Percentiles rank a stretch among this genome's conserved stretches.
Conservation (phyloP, 1,139 yeast species). For the Geotrichum histeridarum region DNA sequence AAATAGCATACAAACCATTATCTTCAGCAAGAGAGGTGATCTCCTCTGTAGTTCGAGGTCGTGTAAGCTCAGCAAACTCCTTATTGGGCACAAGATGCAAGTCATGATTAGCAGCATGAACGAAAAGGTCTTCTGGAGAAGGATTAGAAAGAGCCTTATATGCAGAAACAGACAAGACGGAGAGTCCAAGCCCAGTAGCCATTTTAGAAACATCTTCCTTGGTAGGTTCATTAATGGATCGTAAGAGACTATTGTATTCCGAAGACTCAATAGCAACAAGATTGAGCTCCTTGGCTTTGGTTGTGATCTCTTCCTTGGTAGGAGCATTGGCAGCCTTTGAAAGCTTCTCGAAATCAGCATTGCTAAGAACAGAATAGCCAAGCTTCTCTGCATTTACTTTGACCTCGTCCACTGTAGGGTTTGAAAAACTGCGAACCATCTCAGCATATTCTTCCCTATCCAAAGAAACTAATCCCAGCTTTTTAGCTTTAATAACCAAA, state of each 20-base stretch:
- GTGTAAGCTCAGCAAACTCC: conserved; percentile 20
- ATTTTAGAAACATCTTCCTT: conserved; percentile 31
- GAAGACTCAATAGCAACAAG: conserved; percentile 29
- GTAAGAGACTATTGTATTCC: conserved; percentile 21
- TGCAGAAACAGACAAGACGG: conserved; percentile 28
- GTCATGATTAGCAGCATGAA: conserved; percentile 11
- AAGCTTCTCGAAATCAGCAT: conserved; percentile 8
- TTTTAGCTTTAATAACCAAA: conserved; percentile 36
- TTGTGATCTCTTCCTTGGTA: conserved; percentile 26
- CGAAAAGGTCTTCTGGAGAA: conserved; percentile 6
- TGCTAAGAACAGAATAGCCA: conserved; percentile 19
- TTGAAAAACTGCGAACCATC: conserved; percentile 36
- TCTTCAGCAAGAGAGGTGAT: conserved; percentile 32
- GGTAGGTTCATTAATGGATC: conserved; percentile 14
- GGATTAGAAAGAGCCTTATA: conserved; percentile 14
- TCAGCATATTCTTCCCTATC: conserved; percentile 34
- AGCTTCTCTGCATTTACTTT: conserved; percentile 23
- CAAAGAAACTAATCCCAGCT: conserved; percentile 27
- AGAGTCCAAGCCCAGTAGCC: conserved; percentile 33
- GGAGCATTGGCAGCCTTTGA: conserved; percentile 11
- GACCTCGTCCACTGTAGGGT: conserved; percentile 20
- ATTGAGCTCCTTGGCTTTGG: conserved; percentile 35
- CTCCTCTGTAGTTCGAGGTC: conserved; percentile 24
- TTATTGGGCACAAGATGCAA: conserved; percentile 22
- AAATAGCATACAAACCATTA: conserved; percentile 32